These are phyloP conservation scores for Beauveria pseudobassiana DNA, from an alignment of 2,329 filamentous ascomycete species.

Conservation along the genomic window DNA sequence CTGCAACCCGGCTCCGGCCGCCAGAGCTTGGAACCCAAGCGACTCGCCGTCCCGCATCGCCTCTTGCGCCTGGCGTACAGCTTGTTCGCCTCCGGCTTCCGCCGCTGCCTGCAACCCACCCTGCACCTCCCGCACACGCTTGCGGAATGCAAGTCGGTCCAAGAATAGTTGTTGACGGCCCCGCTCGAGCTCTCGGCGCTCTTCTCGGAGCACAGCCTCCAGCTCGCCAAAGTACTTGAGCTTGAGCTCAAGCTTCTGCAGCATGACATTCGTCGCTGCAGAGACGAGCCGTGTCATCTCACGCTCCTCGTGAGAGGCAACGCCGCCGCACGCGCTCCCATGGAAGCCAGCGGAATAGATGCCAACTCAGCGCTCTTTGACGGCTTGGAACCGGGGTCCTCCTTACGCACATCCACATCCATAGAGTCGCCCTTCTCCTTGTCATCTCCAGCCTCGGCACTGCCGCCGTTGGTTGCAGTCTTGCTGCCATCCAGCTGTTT, in stretches of 20 bases:
- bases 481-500: slow-evolving; percentile 61
- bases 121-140: slow-evolving; percentile 76
- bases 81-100: slow-evolving; percentile 41
- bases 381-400: slow-evolving; percentile 40
- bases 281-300: slow-evolving; percentile 93
- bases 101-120: slow-evolving; percentile 58
- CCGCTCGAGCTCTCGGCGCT: slow-evolving; percentile 86
- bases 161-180: slow-evolving; percentile 89
- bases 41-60: slow-evolving; percentile 41
- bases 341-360: slow-evolving; percentile 75
- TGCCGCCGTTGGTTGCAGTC: slow-evolving; percentile 42
- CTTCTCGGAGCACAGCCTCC: slow-evolving; percentile 83
- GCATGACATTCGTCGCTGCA: slow-evolving; percentile 83
- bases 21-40: slow-evolving; percentile 44
- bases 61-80: slow-evolving; percentile 40
- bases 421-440: slow-evolving; percentile 54
- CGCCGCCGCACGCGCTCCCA: slow-evolving; percentile 77
- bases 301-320: slow-evolving; percentile 89
- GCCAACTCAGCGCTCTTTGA: slow-evolving; percentile 48
- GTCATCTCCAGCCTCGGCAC: slow-evolving; percentile 30
- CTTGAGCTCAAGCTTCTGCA: slow-evolving; percentile 94
- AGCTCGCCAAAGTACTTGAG: slow-evolving; percentile 94
- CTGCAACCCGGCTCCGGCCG: slow-evolving; percentile 38
- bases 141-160: slow-evolving; percentile 84
- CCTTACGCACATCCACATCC: slow-evolving; percentile 53